Base-by-base conservation (phyloP, 2,329 filamentous ascomycete genomes). In the Fusarium drepaniforme region DNA sequence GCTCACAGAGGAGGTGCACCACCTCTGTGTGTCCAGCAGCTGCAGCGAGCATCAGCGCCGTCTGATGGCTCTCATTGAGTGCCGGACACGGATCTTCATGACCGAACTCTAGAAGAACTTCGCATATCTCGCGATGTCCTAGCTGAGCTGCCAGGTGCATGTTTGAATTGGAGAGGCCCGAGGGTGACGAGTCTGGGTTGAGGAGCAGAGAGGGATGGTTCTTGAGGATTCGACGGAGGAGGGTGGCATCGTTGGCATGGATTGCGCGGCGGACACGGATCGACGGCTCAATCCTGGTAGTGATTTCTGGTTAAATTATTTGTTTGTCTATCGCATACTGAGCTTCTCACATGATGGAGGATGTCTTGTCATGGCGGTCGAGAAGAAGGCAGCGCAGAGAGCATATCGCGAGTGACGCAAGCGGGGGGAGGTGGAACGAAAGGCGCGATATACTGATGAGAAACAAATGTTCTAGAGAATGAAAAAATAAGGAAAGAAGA, bases 201-300 rank as follows among this genome's bases (percentile, higher is more conserved):
- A 93, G 92, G 33, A 97, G 87, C 73, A 93, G 90, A 21, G 85
- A 81, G 0, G 93, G 93, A 80, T 96, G 91, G 69, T 92, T 92
- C 74, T 88, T 90, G 75, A 97, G 87, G 81, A 97, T 95, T 81
- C 95, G 93, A 76, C 89, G 85, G 77, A 95, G 93, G 74, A 97
- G 92, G 66, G 91, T 85, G 63, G 86, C 83, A 82, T 96, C 93
- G 82, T 93, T 92, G 79, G 91, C 89, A 81, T 93, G 89, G 82
- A 98, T 96, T 71, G 95, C 95, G 77, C 95, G 92, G 75, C 95
- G 93, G 53, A 97, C 88, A 78, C 95, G 93, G 82, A 92, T 90
- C 67, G 92, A 90, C 68, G 94, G 90, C 74, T 95, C 92, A 84
- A 96, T 95, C 93, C 92, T 95, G 72, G 8, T 51, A 25, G 59